Base-by-base conservation (phyloP, 768 basidiomycete species). In the Hysterangium stoloniferum region DNA sequence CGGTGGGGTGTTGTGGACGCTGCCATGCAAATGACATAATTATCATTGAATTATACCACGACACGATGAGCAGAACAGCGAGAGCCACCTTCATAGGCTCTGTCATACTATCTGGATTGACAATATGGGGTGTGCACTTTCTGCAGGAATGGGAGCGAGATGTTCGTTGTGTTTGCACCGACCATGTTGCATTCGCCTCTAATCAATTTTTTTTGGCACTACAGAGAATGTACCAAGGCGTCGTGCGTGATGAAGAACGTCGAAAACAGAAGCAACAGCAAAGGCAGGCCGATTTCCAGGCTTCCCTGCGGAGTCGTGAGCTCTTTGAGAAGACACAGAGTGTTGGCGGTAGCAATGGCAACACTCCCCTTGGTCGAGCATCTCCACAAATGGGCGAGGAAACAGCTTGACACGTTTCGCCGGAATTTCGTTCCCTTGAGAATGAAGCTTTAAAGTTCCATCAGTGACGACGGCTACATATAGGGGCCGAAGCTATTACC, bases 201-300 rank as follows among this genome's bases (percentile, higher is more conserved):
- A 22, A 19, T 38, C 46, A 2, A 32, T 2, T 54, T 55, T 54
- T 56, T 17, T 20, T 32, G 51, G 34, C 13, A 20, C 22, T 41
- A 25, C 53, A 97, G 93, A 81, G 70, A 25, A 96, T 96, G 93
- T 95, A 87, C 62, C 73, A 84, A 61, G 93, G 93, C 22, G 94
- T 96, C 2, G 60, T 95, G 40, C 78, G 82, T 45, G 93, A 96
- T 62, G 94, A 97, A 60, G 86, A 82, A 58, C 81, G 91, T 22
- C 71, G 86, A 54, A 71, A 65, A 59, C 77, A 81, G 60, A 92
- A 91, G 67, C 77, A 77, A 76, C 72, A 57, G 42, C 76, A 80
- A 64, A 74, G 82, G 54, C 76, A 84, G 62, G 76, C 73, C 52
- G 84, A 79, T 0, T 65, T 82, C 20, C 69, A 75, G 43, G 74